Conservation (phyloP, 345 rosid species). For the Hirschfeldia incana region DNA sequence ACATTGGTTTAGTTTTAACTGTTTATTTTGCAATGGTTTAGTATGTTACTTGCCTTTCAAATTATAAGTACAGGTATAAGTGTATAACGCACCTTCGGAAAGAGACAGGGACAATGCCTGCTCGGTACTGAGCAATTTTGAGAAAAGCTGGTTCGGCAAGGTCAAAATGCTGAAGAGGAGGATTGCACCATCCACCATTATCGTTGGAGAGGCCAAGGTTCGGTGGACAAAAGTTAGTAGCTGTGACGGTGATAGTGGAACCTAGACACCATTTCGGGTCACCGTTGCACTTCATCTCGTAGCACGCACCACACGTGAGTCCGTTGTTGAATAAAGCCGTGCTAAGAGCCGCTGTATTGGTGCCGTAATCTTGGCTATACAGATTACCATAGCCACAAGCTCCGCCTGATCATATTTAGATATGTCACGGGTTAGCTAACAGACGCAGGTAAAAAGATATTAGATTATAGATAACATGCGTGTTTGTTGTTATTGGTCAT, state of each 20-base stretch:
- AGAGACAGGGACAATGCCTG: conserved; percentile 92
- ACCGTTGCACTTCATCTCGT: conserved; percentile 63
- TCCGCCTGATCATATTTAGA: conserved; percentile 52
- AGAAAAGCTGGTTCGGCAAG: conserved; percentile 94
- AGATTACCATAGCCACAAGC: conserved; percentile 82
- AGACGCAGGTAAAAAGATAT: not conserved
- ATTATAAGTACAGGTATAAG: not conserved
- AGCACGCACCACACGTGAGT: conserved; percentile 75
- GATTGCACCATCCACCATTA: conserved; percentile 99
- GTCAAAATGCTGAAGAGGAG: conserved; percentile 96
- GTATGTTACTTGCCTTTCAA: not conserved
- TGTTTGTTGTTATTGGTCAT: not conserved
- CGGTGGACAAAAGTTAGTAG: conserved; percentile 92
- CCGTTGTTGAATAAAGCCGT: conserved; percentile 82
- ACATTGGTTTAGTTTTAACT: not conserved
- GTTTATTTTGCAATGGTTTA: not conserved
- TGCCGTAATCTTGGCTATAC: conserved; percentile 75
- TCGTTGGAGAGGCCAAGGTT: conserved; percentile 65
- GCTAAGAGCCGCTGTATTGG: conserved; percentile 78
- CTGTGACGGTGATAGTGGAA: conserved; percentile 65
- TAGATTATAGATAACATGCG: conserved; percentile 5
- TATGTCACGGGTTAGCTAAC: conserved; percentile 12
- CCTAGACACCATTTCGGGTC: conserved; percentile 75
- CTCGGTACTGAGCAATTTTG: conserved; percentile 86
- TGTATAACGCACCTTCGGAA: conserved; percentile 62